Evolutionary conservation across 306 rosid genomes (phyloP).

Genomic region (Cicer judaicum): DNA sequence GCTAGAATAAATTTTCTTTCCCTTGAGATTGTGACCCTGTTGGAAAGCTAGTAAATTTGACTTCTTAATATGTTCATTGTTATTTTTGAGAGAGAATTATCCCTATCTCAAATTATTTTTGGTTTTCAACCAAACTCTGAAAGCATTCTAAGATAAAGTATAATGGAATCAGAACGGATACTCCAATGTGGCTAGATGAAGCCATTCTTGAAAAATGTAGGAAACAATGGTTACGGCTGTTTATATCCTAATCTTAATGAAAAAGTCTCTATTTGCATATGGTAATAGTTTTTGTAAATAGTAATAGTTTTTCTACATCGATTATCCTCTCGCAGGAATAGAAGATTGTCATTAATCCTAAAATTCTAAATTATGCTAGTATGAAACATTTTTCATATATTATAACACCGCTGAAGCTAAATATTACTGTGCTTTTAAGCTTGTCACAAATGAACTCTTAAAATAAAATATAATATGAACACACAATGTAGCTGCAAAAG

Average conservation of each 20-base stretch:
- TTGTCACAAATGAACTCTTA: too few relatives aligned
- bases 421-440: too few relatives aligned
- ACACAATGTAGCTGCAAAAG: too few relatives aligned
- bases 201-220: neutral
- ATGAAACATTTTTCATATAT: too few relatives aligned
- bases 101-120: constrained; percentile 20
- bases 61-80: neutral
- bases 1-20: neutral
- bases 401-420: too few relatives aligned
- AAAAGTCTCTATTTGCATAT: neutral
- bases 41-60: constrained; percentile 29
- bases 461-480: too few relatives aligned
- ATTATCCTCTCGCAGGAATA: constrained; percentile 2
- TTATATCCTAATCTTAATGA: constrained; percentile 12
- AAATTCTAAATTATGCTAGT: too few relatives aligned
- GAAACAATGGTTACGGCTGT: neutral
- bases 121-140: constrained; percentile 24
- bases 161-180: constrained; percentile 14
- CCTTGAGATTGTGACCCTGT: constrained; percentile 10
- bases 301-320: neutral
- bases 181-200: constrained; percentile 23
- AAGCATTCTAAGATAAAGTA: constrained; percentile 28
- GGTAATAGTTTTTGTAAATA: neutral
- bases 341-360: too few relatives aligned
- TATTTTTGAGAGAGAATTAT: constrained; percentile 29